Conservation (phyloP, 2,329 filamentous ascomycete species). For the Diaporthe sp. region DNA sequence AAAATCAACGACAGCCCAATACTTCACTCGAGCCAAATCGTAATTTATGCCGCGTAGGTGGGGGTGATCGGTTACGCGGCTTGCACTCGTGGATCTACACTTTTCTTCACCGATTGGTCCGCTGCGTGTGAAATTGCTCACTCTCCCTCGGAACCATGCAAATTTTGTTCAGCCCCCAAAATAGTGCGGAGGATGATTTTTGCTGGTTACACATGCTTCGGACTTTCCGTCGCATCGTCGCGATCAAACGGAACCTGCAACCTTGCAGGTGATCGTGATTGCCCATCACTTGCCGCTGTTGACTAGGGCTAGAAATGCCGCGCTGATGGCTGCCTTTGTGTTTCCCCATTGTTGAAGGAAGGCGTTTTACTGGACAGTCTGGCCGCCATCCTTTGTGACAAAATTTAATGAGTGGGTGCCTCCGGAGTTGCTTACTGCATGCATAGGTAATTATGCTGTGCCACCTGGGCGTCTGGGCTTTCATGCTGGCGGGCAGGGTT, state of each 20-base stretch:
- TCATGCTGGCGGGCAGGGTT: background rate
- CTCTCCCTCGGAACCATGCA: background rate
- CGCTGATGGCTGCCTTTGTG: background rate
- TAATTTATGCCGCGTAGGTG: background rate
- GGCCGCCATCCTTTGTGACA: background rate
- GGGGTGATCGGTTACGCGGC: background rate
- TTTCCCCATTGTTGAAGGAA: background rate
- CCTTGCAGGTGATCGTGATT: background rate
- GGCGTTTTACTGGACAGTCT: background rate
- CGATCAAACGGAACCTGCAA: background rate
- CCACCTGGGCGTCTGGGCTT: background rate
- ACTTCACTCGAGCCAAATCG: background rate
- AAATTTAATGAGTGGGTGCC: background rate
- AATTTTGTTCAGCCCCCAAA: background rate
- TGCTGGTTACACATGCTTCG: background rate
- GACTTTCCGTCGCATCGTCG: background rate
- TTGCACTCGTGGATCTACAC: background rate
- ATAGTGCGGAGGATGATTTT: background rate
- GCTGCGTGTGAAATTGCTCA: background rate
- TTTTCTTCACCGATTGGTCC: background rate
- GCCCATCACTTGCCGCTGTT: background rate
- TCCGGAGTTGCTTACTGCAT: background rate
- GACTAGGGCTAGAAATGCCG: background rate
- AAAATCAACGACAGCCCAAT: background rate
- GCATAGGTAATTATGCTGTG: background rate